Base-by-base conservation (phyloP, 495 filamentous ascomycete genomes). In the Chaetomium tenue region DNA sequence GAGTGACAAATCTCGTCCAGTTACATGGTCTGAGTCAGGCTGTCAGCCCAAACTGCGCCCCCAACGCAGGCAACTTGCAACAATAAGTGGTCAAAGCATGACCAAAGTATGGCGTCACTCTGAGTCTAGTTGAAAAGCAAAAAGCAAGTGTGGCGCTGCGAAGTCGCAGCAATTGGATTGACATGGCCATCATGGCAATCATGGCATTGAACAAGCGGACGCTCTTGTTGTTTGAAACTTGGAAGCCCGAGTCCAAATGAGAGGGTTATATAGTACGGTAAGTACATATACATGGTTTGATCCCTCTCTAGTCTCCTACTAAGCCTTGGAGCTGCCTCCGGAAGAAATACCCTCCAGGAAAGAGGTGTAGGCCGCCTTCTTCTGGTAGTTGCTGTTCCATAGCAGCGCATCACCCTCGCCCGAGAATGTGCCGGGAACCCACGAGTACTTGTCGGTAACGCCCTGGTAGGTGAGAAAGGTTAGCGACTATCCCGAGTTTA, bases 341-440 rank as follows among this genome's bases (percentile, higher is more conserved):
- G 40, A 4, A 2, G 13, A 2, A 44, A 44, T 44, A 2, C 40
- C 40, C 13, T 18, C n/a, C 8, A 74, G 46, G 26, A 74, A 63
- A 22, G 70, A 69, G n/a, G 66, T 55, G 54, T 76, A 88, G 1
- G 86, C 86, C 0, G 85, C 81, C 74, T 88, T 84, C 74, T 80
- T 84, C 11, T 60, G 76, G 44, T 81, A 79, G 64, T 86, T 77
- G 53, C 74, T 76, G 33, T 74, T 69, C 79, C 81, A 86, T 8
- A 85, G 78, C 23, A 75, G 71, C 3, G 84, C 81, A 7, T 74
- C 81, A 5, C 86, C 86, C 52, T 83, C 67, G 5, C 84, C 85
- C 0, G 70, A 20, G 70, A 88, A 88, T 2, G 78, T 77, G 26
- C 62, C 64, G 0, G 86, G 85, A 8, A 89, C 79, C 86, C 86